Conservation (phyloP, 2,329 filamentous ascomycete genomes). For the Stachybotrys chlorohalonatus region DNA sequence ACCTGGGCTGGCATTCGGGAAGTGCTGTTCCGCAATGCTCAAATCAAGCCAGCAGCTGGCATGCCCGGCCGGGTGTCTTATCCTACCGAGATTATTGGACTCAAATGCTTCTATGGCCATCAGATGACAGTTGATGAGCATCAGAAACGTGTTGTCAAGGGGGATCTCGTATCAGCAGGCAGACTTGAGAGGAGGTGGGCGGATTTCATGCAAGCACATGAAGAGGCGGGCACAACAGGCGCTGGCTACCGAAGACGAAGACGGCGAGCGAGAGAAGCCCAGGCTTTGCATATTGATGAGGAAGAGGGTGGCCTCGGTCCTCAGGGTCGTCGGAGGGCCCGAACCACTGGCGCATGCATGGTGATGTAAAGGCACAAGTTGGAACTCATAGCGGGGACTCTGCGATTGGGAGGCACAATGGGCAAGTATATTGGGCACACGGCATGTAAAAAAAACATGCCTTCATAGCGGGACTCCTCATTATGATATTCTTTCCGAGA, state of each 20-base stretch:
- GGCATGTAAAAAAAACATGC: neutral
- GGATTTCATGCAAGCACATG: constrained; percentile 85
- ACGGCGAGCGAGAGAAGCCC: constrained; percentile 71
- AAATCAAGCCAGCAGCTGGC: constrained; percentile 46
- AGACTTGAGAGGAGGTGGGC: constrained; percentile 88
- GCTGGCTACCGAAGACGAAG: constrained; percentile 60
- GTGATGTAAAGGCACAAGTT: constrained; percentile 46
- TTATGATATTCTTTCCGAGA: neutral
- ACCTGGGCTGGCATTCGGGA: constrained; percentile 90
- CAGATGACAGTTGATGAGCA: constrained; percentile 94
- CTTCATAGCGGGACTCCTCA: neutral
- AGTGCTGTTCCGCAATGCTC: constrained; percentile 75
- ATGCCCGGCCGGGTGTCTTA: constrained; percentile 40
- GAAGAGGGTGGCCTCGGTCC: constrained; percentile 55
- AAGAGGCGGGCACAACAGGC: constrained; percentile 67
- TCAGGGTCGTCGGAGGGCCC: constrained; percentile 49
- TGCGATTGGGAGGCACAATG: neutral
- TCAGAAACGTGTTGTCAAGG: constrained; percentile 71
- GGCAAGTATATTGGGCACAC: neutral
- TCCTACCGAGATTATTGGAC: constrained; percentile 68
- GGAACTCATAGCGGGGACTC: neutral
- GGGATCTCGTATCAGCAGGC: constrained; percentile 64
- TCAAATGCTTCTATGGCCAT: constrained; percentile 94
- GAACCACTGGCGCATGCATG: constrained; percentile 52
- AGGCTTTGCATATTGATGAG: constrained; percentile 71